A percentile compares a stretch with the other conserved stretches of the same genome.
Conservation (phyloP, 1,139 yeast species). For the Yamadazyma siamensis region DNA sequence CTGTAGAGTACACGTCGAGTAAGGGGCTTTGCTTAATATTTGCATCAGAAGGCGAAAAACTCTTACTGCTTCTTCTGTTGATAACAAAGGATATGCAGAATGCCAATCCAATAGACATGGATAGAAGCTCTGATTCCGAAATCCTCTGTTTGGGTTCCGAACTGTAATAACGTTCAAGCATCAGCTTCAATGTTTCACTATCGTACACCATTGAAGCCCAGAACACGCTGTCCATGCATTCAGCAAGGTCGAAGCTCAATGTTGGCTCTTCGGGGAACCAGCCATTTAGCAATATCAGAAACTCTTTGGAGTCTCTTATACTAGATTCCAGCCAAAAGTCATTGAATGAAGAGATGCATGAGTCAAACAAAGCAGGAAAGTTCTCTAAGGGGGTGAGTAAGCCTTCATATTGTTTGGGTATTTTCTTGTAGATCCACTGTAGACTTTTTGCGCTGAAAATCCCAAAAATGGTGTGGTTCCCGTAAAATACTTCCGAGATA, state of each 20-base stretch:
- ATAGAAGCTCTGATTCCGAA: constrained; percentile 28
- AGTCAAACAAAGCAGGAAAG: constrained; percentile 26
- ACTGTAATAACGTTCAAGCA: constrained; percentile 22
- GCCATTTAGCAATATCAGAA: constrained; percentile 18
- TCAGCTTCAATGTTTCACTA: constrained; percentile 15
- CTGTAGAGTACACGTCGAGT: constrained; percentile 2
- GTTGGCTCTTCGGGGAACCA: constrained; percentile 31
- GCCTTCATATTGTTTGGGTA: constrained; percentile 12
- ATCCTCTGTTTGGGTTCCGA: constrained; percentile 8
- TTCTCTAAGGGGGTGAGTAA: constrained; percentile 28
- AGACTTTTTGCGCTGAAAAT: constrained; percentile 17
- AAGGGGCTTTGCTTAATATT: background rate
- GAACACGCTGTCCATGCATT: constrained; percentile 18
- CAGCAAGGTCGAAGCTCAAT: constrained; percentile 24
- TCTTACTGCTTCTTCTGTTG: constrained; percentile 11
- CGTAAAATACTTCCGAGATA: constrained; percentile 7
- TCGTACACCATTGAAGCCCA: constrained; percentile 15
- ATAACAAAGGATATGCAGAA: constrained; percentile 22
- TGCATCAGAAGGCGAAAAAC: constrained; percentile 1
- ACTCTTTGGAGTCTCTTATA: constrained; percentile 19
- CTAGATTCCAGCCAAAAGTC: constrained; percentile 35
- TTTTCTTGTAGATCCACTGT: constrained; percentile 14
- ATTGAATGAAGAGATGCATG: constrained; percentile 21
- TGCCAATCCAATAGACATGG: constrained; percentile 30
- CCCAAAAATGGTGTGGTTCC: constrained; percentile 17